Base-by-base conservation (phyloP, 1,284 basidiomycete genomes). In the Lignosus rhinocerotis region DNA sequence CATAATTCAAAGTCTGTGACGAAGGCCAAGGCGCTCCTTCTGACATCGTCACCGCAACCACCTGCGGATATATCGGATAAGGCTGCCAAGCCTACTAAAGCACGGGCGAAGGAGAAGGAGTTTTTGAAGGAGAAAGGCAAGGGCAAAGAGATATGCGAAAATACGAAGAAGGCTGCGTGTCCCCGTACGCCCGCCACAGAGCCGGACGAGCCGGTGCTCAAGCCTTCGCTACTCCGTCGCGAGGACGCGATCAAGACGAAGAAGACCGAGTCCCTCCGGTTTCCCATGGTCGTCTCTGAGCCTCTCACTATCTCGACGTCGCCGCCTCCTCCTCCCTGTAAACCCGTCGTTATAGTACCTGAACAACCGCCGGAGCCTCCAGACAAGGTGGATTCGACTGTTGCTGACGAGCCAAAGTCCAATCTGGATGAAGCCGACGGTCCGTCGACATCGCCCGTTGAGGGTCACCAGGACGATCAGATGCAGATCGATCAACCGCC, bases 401-500 rank as follows among this genome's bases (percentile, higher is more conserved):
- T 14, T 11, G 21, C 11, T 6, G 44, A 45, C 44, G 2, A 25
- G 25, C 25, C 25, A 25, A 25, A 25, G 25, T 4, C 25, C 25
- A 25, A 2, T 25, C 25, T 25, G 25, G 25, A 25, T 25, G 25
- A 25, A 25, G 25, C 25, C 25, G 25, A 25, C 25, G 2, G 25
- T 25, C 4, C 25, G 25, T 25, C 25, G 25, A 25, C 25, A 25
- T 25, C 31, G 5, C 5, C 39, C 10, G 9, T 30, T 36, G 31
- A 17, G 14, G 36, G 31, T 8, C 16, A 44, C 9, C 21, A 30
- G 3, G 31, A 17, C 21, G 39, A 55, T 31, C 39, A 38, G 47
- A 55, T 55, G 53, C 46, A 55, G 19, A 30, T 50, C 25, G 58
- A 62, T 52, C 54, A 49, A 7, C 56, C 62, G 12, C 56, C 60